Evolutionary conservation across 495 filamentous ascomycete genomes (phyloP), one percentile per base, ranked within the genome.

Genomic region (Xylaria flabelliformis): DNA sequence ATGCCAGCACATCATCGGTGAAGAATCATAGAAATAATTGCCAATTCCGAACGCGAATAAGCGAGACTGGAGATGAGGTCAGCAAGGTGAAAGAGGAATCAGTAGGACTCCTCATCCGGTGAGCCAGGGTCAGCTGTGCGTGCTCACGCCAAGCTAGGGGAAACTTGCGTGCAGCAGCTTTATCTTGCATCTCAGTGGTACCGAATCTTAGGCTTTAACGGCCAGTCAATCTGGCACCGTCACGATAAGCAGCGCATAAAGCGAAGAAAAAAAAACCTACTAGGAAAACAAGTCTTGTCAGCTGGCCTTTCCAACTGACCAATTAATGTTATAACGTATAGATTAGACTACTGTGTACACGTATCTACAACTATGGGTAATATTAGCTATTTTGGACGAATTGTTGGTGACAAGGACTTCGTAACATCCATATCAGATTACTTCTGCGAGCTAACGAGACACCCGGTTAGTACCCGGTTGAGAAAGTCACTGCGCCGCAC

Each of bases 151-250:
- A 66, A 66, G 64, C 41, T 66, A 17, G 19, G 13, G 64, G 17
- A 68, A 46, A 68, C 66, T 48, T 67, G 64, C 48, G 41, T 68
- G 66, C 53, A 68, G 66, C 24, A 68, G 66, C 66, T 66, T 66
- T 66, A 67, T 67, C 53, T 59, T 59, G 66, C 34, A 68, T 68
- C 42, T 46, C 12, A 32, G 64, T 58, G 66, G 66, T 53, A 66
- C 46, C 44, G 64, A 66, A 39, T 39, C 64, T 17, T 44, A 9
- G 32, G 42, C 34, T 24, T 15, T 48, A 42, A 64, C 42, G 21
- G 61, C 39, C 32, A 61, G 39, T 63, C 42, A 48, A 64, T 48
- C 41, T 21, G 9, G 36, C 19, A 64, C 39, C 36, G 17, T 64
- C 39, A 48, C 24, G 58, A 61, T 29, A 51, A 66, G 44, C 29